These are phyloP conservation scores for Chytriomyces sp. DNA, from an alignment of 192 early-diverging fungal genomes.

Conservation along the genomic window DNA sequence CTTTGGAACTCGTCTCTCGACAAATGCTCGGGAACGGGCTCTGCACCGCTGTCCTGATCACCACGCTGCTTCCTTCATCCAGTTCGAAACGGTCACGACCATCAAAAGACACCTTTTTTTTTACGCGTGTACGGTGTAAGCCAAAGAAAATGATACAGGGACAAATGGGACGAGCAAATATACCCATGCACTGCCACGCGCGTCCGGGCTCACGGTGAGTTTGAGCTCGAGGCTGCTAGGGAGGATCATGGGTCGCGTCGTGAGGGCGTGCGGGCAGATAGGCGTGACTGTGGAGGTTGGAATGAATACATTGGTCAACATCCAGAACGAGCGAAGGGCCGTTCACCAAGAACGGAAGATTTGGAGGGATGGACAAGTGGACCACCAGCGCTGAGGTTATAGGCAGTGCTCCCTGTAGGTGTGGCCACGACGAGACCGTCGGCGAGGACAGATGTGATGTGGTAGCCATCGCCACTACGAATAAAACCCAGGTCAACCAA, in stretches of 20 bases:
- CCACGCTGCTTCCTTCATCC: constrained; percentile 81
- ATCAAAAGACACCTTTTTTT: constrained; percentile 71
- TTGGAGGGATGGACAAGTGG: constrained; percentile 86
- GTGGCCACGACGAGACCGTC: constrained; percentile 95
- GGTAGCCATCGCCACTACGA: constrained; percentile 71
- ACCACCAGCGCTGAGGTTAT: constrained; percentile 83
- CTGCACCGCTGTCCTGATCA: constrained; percentile 70
- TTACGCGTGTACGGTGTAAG: neutral
- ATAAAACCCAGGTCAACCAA: neutral
- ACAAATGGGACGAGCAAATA: constrained; percentile 20
- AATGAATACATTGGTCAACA: no score
- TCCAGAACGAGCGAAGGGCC: neutral
- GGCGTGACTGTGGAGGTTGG: constrained; percentile 84
- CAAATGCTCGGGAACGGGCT: constrained; percentile 91
- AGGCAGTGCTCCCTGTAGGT: constrained; percentile 77
- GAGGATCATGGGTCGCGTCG: constrained; percentile 95
- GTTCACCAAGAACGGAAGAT: constrained; percentile 28
- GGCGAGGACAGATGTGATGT: constrained; percentile 93
- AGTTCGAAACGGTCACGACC: constrained; percentile 91
- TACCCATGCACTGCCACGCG: constrained; percentile 89
- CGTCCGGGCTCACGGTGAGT: constrained; percentile 74
- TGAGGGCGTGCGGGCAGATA: constrained; percentile 88
- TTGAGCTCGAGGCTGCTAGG: constrained; percentile 90
- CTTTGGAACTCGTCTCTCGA: constrained; percentile 34
- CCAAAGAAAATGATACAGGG: neutral